Evolutionary conservation across 1,284 basidiomycete species (phyloP).

Genomic region (Tremellales sp.): DNA sequence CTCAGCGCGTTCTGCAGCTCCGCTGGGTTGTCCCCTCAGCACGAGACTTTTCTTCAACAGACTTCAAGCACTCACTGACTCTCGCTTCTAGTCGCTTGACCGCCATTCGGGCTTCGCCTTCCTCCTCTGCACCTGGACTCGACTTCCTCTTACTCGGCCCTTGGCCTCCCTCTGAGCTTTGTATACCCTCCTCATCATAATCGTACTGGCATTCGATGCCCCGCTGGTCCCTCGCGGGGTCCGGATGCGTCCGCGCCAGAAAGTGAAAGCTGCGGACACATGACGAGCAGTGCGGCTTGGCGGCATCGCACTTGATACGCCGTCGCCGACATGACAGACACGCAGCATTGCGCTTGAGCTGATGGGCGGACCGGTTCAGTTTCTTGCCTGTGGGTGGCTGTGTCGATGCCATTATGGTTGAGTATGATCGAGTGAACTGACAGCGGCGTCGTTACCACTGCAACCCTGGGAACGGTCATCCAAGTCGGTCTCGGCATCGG

Average conservation of each 20-base stretch:
- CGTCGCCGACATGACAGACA: slow-evolving; percentile 23
- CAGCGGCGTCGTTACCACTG: too few species aligned
- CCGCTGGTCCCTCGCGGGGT: slow-evolving; percentile 29
- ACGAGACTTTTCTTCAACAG: slow-evolving; percentile 29
- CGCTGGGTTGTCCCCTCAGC: slow-evolving; percentile 7
- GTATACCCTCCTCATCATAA: slow-evolving; percentile 17
- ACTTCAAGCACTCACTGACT: slow-evolving; percentile 24
- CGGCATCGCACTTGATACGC: slow-evolving; percentile 29
- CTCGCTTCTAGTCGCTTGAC: slow-evolving; percentile 2
- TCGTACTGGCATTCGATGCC: slow-evolving; percentile 37
- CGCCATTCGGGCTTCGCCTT: slow-evolving; percentile 10
- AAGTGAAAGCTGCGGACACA: slow-evolving; percentile 25
- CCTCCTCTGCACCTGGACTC: not conserved
- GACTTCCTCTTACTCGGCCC: not conserved
- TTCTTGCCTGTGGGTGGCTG: slow-evolving; percentile 17
- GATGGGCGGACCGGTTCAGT: slow-evolving; percentile 18
- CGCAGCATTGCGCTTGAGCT: slow-evolving; percentile 30
- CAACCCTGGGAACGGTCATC: too few species aligned
- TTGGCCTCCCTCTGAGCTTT: slow-evolving; percentile 14
- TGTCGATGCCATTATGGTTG: too few species aligned
- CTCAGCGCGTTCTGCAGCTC: slow-evolving; percentile 14
- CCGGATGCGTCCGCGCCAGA: slow-evolving; percentile 28
- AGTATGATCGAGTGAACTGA: too few species aligned
- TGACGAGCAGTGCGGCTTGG: slow-evolving; percentile 23
- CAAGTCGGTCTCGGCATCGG: too few species aligned